Base-by-base conservation (phyloP, 805 yeast species). In the Metschnikowia similis region DNA sequence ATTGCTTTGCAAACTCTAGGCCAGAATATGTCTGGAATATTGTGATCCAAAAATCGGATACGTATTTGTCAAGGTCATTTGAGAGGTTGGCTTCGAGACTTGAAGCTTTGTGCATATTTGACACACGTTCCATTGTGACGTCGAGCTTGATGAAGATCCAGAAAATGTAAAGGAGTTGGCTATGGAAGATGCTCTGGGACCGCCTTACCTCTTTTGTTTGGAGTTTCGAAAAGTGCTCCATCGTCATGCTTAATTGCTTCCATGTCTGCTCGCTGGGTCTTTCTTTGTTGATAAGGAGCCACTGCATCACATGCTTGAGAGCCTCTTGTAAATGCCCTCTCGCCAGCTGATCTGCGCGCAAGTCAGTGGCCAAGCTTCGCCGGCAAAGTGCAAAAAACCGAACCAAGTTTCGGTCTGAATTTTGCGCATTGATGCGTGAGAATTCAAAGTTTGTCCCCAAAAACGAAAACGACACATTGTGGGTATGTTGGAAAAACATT, bases 231-330 rank as follows among this genome's bases (percentile, higher is more conserved):
- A 56, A 48, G 8, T 49, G 57, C 41, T 48, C 44, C 16, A 66
- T 46, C 2, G 54, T 48, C 7, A 41, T 27, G 2, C 42, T 40
- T 13, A 67, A 17, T 1, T 56, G 42, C 13, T 47, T 49, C 59
- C 62, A 52, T n/a, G 57, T 41, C n/a, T 39, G 53, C 4, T 52
- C 59, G 3, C 55, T 21, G 1, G 70, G 66, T 6, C 54, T 45
- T 35, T 65, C 64, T 41, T 71, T 74, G 2, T 63, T 26, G 13
- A 68, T 64, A 21, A 72, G 55, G 31, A 53, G 44, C 76, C 76
- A 72, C 36, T 59, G 55, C 5, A 69, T 53, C 8, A 72, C 37
- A 0, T 53, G 55, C 29, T 54, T 54, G 2, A 69, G 36, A 2
- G 66, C 60, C 1, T 50, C 45, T 21, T 58, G 57, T 4, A 64